Base-by-base conservation (phyloP, 2,329 filamentous ascomycete species). In the Pseudogymnoascus sp. region DNA sequence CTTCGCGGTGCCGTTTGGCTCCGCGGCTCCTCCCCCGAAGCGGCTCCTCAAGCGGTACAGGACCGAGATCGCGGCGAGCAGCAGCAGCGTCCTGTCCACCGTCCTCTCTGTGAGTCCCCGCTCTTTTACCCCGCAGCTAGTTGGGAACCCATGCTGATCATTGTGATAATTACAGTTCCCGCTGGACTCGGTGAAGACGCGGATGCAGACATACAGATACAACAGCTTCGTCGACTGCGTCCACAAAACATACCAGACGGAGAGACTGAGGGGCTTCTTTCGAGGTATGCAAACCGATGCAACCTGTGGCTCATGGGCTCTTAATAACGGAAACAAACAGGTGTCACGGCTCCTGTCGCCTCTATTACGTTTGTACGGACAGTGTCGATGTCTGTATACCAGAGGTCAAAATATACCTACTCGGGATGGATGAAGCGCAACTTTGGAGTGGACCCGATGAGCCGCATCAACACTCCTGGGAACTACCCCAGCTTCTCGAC, bases 151-250 rank as follows among this genome's bases (percentile, higher is more conserved):
- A 37, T 64, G 62, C 66, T 69, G 31, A 67, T 65, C 16, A 12
- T 61, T 31, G 43, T 31, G 43, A 53, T 53, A 31, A 28, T 2
- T 53, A 62, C 49, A 75, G 72, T 96, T 93, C 73, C 91, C 91
- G 21, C 84, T 96, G 69, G 91, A 96, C 75, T 93, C 91, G 70
- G 88, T 93, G 74, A 96, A 96, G 80, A 93, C 89, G 63, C 89
- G 91, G 72, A 91, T 95, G 86, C 91, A 96, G 79, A 90, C 89
- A 68, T 93, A 95, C 76, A 86, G 88, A 67, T 93, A 89, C 77
- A 81, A 83, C 68, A 90, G 84, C 68, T 91, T 90, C 75, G 76
- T 83, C 72, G 87, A 91, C 74, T 93, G 90, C 73, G 84, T 92
- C 61, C 82, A 81, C 66, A 83, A 89, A 68, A 93, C 90, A 8